Conservation (phyloP, 306 rosid genomes). For the Quercus alba region DNA sequence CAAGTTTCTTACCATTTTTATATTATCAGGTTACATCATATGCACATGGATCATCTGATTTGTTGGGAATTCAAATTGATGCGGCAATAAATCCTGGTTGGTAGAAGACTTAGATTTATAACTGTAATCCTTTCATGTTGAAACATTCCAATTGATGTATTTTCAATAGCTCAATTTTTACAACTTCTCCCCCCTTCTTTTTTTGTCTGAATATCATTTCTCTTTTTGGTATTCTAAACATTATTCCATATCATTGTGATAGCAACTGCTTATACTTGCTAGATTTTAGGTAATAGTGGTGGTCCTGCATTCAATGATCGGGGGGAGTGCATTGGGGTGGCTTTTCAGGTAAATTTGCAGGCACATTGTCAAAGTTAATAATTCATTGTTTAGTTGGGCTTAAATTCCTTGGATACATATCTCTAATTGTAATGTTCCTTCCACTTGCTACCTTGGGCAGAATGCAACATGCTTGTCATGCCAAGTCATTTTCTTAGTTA, state of each 20-base stretch:
- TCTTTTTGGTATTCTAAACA: not conserved
- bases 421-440: not conserved
- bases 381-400: constrained; percentile 10
- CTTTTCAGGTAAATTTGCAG: constrained; percentile 90
- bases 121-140: not conserved
- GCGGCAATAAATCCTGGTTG: constrained; percentile 99
- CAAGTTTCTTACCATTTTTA: not conserved
- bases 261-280: constrained; percentile 37
- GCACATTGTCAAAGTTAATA: constrained; percentile 21
- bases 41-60: constrained; percentile 95
- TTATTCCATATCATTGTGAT: constrained; percentile 26
- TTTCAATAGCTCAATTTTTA: not conserved
- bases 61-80: constrained; percentile 96
- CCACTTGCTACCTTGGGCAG: constrained; percentile 8
- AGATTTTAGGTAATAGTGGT: constrained; percentile 95
- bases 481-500: constrained; percentile 2
- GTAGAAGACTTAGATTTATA: constrained; percentile 14
- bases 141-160: not conserved
- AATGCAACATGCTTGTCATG: constrained; percentile 5
- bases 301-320: constrained; percentile 97
- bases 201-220: not conserved
- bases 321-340: constrained; percentile 99
- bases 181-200: not conserved
- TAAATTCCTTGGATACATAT: not conserved
- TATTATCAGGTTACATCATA: constrained; percentile 88